These are phyloP conservation scores for Seiridium unicorne DNA, from an alignment of 2,329 filamentous ascomycete species.

Conservation along the genomic window DNA sequence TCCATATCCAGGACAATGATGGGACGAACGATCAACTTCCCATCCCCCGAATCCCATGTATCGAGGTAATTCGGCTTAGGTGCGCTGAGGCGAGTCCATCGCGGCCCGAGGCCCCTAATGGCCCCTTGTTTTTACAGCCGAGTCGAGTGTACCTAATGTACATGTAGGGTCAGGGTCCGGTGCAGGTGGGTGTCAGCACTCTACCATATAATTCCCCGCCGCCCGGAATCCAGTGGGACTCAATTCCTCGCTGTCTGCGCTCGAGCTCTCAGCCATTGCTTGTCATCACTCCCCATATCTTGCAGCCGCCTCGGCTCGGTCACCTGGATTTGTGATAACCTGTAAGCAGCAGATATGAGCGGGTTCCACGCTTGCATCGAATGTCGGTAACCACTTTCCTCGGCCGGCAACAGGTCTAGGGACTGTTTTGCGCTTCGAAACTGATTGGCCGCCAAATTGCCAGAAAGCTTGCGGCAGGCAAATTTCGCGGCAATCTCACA, in stretches of 20 bases:
- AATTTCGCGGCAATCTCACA: neutral
- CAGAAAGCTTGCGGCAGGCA: conserved; percentile 6
- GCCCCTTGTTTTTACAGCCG: neutral
- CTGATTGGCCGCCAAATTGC: conserved; percentile 4
- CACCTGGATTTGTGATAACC: neutral
- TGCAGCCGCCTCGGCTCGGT: too few species aligned
- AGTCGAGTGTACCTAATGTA: neutral
- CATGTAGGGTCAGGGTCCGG: too few species aligned
- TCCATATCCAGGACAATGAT: too few species aligned
- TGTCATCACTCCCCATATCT: neutral
- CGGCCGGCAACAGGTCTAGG: neutral
- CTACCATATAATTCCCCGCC: neutral
- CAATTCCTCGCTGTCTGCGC: neutral
- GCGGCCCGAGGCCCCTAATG: neutral
- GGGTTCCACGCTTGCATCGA: neutral
- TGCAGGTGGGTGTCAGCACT: neutral
- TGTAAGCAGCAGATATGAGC: neutral
- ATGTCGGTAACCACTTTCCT: neutral
- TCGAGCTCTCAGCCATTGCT: neutral
- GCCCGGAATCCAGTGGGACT: neutral
- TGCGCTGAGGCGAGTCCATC: neutral
- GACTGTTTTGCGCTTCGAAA: neutral
- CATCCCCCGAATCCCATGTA: too few species aligned
- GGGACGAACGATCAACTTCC: too few species aligned
- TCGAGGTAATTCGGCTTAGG: neutral